A percentile compares a stretch with the other conserved stretches of the same genome.
phyloP scores from a whole-genome alignment of 257 asterid species.

The Paulownia fortunei region DNA sequence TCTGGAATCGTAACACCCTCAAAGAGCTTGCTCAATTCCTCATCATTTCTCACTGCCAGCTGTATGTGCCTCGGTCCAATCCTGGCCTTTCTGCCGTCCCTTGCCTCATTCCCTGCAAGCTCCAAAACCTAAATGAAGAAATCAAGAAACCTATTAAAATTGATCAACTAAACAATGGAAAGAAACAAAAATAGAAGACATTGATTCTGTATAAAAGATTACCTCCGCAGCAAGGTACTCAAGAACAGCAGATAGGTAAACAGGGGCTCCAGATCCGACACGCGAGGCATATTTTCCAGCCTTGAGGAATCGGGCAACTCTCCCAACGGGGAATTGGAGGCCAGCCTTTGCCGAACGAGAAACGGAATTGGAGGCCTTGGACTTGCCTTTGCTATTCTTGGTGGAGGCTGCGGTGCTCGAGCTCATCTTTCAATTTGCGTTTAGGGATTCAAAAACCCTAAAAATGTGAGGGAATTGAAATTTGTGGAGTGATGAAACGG shows the following conservation, averaged over 20 bases:
- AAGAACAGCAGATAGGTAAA: conserved; percentile 46
- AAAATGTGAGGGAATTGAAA: neutral
- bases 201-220: neutral
- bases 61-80: conserved; percentile 49
- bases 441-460: neutral
- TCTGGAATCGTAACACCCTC: conserved; percentile 44
- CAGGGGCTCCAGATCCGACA: conserved; percentile 38
- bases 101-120: conserved; percentile 50
- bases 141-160: neutral
- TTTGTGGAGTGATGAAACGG: conserved; percentile 15
- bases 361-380: conserved; percentile 29
- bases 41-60: conserved; percentile 47
- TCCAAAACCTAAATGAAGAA: conserved; percentile 45
- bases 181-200: neutral
- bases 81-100: conserved; percentile 33
- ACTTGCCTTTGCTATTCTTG: conserved; percentile 15
- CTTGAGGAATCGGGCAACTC: conserved; percentile 40
- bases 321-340: conserved; percentile 44
- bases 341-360: conserved; percentile 36
- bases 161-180: neutral
- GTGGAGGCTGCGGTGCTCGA: neutral
- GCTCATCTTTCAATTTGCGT: conserved; percentile 11
- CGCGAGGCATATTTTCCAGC: conserved; percentile 38
- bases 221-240: conserved; percentile 49
- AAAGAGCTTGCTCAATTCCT: conserved; percentile 43